Base-by-base conservation (phyloP, 2,329 filamentous ascomycete species). In the Colletotrichum eremochloae region DNA sequence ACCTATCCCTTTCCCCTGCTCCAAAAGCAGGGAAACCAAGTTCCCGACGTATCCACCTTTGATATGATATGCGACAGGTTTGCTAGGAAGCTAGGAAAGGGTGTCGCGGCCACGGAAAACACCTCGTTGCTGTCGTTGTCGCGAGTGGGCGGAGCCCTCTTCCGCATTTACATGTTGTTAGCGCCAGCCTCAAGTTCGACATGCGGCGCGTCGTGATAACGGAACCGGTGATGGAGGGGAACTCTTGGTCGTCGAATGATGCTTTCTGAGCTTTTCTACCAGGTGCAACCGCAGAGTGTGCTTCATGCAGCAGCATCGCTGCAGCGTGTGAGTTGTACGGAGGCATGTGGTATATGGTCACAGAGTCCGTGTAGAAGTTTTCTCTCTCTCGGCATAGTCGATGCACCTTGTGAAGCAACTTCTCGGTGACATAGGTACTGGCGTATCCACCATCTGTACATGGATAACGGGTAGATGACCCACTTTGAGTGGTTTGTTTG, bases 401-500 rank as follows among this genome's bases (percentile, higher is more conserved):
- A 20, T 15, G 42, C 63, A 29, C 46, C 24, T 46, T 42, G 40
- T 36, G 36, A 55, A 58, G 53, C 40, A 46, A 53, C 68, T 64
- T 71, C 57, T 57, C 42, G 31, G 38, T 31, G 31, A 40, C 65
- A 31, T 24, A 56, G 48, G 56, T 38, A 29, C 40, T 56, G 48
- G 66, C 38, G 57, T 57, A 57, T 42, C 56, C 38, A 7, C 40
- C 56, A 20, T 36, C 1, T 52, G 56, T 64, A 70, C 24, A 24
- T 24, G 24, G 61, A 72, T 56, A 70, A 65, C 66, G 61, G 66
- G 69, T 60, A 69, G 31, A 55, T 5, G 69, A 15, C 48, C 69
- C 69, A 72, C 69, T 53, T 63, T 61, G 65, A 69, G 69, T 40
- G 53, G 66, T 72, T 69, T 71, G 52, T 68, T 58, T 71, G 52